Conservation (phyloP, 768 basidiomycete species). For the Kwoniella heveanensis region DNA sequence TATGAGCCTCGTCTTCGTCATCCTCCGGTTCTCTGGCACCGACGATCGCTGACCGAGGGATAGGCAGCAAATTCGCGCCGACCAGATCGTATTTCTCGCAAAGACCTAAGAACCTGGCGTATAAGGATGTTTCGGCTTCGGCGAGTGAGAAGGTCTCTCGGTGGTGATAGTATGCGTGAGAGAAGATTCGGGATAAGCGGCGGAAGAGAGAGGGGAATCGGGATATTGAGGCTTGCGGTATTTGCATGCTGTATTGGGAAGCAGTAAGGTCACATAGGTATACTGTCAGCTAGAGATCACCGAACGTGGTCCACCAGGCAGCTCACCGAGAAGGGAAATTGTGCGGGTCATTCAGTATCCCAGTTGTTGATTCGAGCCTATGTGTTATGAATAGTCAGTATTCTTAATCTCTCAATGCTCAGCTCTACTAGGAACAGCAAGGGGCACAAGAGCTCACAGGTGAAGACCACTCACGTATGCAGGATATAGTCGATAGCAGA, state of each 20-base stretch:
- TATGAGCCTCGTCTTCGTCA: constrained; percentile 31
- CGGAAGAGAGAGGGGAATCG: constrained; percentile 88
- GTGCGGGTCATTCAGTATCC: constrained; percentile 82
- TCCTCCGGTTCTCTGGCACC: constrained; percentile 29
- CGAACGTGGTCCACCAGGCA: not conserved
- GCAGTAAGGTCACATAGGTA: constrained; percentile 3
- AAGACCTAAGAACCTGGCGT: constrained; percentile 84
- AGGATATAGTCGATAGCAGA: constrained; percentile 87
- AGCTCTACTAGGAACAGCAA: no score
- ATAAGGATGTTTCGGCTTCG: constrained; percentile 78
- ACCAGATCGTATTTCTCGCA: constrained; percentile 79
- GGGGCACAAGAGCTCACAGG: no score
- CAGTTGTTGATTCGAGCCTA: constrained; percentile 89
- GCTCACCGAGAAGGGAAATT: constrained; percentile 86
- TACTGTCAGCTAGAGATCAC: not conserved
- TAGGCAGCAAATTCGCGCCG: constrained; percentile 75
- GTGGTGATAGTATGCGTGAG: constrained; percentile 94
- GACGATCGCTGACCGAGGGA: constrained; percentile 40
- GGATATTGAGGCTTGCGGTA: constrained; percentile 76
- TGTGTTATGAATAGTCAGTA: constrained; percentile 59
- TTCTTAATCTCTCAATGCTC: no score
- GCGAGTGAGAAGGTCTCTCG: constrained; percentile 75
- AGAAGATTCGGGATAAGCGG: constrained; percentile 89
- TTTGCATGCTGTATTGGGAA: constrained; percentile 65
- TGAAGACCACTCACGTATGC: constrained; percentile 56